Evolutionary conservation across 371 early-diverging fungal genomes (phyloP).

Genomic region (Mortierella sp.): DNA sequence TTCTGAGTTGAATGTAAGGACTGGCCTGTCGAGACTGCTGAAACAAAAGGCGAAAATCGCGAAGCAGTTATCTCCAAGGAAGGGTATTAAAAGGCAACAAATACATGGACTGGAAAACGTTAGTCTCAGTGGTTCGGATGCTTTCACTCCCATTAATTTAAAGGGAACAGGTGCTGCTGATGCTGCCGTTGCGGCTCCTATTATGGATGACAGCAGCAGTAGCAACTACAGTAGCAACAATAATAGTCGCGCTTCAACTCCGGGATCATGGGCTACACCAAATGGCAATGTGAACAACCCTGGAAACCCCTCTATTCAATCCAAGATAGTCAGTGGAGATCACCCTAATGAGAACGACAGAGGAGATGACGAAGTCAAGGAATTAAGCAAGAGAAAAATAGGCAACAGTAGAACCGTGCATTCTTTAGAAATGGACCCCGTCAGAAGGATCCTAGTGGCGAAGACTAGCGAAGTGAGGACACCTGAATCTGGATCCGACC

Average conservation of each 20-base stretch:
- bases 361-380: not conserved
- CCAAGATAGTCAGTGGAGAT: not conserved
- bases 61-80: not conserved
- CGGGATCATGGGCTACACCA: not conserved
- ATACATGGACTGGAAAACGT: not conserved
- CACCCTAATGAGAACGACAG: not conserved
- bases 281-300: not conserved
- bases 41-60: slow-evolving; percentile 17
- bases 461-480: not conserved
- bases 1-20: slow-evolving; percentile 18
- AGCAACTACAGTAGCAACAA: not conserved
- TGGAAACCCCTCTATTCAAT: not conserved
- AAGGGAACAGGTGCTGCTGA: not conserved
- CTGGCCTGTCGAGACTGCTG: slow-evolving; percentile 15
- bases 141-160: not conserved
- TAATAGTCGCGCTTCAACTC: slow-evolving; percentile 1
- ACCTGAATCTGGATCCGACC: not conserved
- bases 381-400: not conserved
- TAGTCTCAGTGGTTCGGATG: not conserved
- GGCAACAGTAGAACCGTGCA: not conserved
- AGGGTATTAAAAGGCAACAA: not conserved
- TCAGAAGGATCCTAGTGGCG: not conserved
- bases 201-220: not conserved
- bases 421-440: not conserved
- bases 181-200: not conserved